Base-by-base conservation (phyloP, 352 stramenopile genomes). In the Phytophthora tentaculata region DNA sequence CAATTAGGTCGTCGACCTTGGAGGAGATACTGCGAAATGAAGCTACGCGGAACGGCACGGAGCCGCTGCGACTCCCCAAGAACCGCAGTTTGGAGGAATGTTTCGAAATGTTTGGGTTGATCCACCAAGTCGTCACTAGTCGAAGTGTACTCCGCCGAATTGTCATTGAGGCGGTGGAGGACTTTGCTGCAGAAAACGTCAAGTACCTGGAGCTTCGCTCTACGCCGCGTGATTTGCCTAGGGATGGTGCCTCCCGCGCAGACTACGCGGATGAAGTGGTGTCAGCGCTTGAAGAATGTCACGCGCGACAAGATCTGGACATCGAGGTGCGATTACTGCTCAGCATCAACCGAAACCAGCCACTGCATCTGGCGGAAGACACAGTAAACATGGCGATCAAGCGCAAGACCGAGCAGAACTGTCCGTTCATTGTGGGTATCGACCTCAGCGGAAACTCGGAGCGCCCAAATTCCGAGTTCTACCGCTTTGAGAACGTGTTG, bases 51-150 rank as follows among this genome's bases (percentile, higher is more conserved):
- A 71, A 64, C 8, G 60, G 71, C 29, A 58, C 64, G 35, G 56
- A 73, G 53, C 73, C 73, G 63, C 71, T 71, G 7, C 37, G 51
- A 51, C 57, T 90, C 41, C 84, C 81, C 2, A 61, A 56, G 60
- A 77, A 83, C 16, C 80, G 86, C 58, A 92, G 71, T 50, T 61
- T 96, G 17, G 80, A 92, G 48, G 85, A 92, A 55, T 97, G 90
- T 73, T 97, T 97, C 56, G 78, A 92, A 68, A 89, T 97, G 80
- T 96, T 97, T 69, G 77, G 79, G 22, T 52, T 93, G 23, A 96
- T 97, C 55, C 90, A 96, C 63, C 74, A 91, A 61, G 80, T 90
- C 53, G 88, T 96, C 51, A 77, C 89, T 41, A 91, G 83, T 69
- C 77, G 84, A n/a, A 53, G 65, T 1, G 80, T 79, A 29, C 73